phyloP scores from a whole-genome alignment of 2,329 filamentous ascomycete species.

The Sphaerulina populicola region DNA sequence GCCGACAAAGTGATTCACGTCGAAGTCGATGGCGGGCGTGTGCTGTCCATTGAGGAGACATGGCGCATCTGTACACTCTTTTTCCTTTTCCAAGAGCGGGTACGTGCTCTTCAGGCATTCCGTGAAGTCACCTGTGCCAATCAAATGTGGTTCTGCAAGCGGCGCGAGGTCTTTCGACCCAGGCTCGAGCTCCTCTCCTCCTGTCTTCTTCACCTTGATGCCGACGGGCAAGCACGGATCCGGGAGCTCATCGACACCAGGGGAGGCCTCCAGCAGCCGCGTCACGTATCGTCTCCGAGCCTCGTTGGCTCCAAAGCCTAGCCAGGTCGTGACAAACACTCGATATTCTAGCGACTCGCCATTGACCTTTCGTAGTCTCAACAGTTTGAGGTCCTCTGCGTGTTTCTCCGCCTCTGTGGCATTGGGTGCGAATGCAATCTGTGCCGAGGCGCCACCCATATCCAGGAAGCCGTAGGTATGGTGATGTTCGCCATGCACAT shows the following conservation, averaged over 20 bases:
- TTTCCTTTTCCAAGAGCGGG: conserved; percentile 82
- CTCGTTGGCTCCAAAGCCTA: conserved; percentile 94
- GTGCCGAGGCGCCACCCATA: conserved; percentile 95
- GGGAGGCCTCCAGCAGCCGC: conserved; percentile 59
- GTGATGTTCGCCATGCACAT: conserved; percentile 76
- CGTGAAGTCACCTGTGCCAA: conserved; percentile 80
- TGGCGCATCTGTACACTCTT: conserved; percentile 70
- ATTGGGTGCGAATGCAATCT: conserved; percentile 97
- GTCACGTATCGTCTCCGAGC: conserved; percentile 80
- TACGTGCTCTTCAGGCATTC: conserved; percentile 76
- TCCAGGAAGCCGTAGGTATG: conserved; percentile 96
- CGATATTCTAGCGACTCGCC: conserved; percentile 70
- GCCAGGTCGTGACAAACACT: conserved; percentile 93
- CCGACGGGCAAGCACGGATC: conserved; percentile 86
- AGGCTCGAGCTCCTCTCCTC: conserved; percentile 54
- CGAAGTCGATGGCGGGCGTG: conserved; percentile 90
- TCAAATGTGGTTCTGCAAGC: conserved; percentile 46
- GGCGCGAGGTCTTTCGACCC: conserved; percentile 37
- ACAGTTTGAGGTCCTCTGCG: conserved; percentile 74
- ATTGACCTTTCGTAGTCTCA: conserved; percentile 76
- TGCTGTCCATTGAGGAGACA: conserved; percentile 88
- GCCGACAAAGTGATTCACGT: conserved; percentile 93
- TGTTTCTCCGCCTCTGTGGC: conserved; percentile 82
- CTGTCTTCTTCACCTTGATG: conserved; percentile 64
- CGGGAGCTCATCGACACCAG: conserved; percentile 63